Percentiles rank a stretch among this genome's conserved stretches.
Conservation (phyloP, 306 rosid genomes). For the Quercus bicolor region DNA sequence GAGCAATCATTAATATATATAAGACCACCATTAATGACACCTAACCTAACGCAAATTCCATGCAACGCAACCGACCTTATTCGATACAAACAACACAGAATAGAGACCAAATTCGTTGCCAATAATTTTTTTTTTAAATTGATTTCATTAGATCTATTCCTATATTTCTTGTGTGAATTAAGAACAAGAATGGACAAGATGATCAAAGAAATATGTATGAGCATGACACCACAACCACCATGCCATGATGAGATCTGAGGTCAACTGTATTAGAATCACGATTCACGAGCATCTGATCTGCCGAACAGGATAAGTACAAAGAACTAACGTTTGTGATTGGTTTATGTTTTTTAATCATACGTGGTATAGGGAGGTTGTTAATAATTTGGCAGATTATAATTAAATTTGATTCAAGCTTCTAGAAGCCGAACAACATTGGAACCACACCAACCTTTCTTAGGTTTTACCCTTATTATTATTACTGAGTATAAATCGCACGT, state of each 20-base stretch:
- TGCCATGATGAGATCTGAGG: not conserved
- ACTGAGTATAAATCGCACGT: not conserved
- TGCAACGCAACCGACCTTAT: not conserved
- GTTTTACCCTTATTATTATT: not conserved
- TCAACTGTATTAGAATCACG: not conserved
- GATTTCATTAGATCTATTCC: not conserved
- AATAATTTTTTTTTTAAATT: not conserved
- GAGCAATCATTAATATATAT: no score
- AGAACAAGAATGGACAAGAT: slow-evolving; percentile 10
- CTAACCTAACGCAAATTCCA: not conserved
- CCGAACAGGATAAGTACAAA: not conserved
- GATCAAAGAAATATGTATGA: not conserved
- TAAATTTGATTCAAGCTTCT: slow-evolving; percentile 24
- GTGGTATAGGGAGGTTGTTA: not conserved
- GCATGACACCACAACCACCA: slow-evolving; percentile 26
- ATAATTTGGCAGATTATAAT: not conserved
- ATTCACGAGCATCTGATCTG: not conserved
- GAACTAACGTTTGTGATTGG: slow-evolving; percentile 9
- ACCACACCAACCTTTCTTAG: slow-evolving; percentile 15
- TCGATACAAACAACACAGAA: not conserved
- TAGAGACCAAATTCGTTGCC: slow-evolving; percentile 24
- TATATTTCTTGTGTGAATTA: not conserved
- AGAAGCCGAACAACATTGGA: slow-evolving; percentile 29
- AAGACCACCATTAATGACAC: not conserved
- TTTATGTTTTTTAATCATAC: not conserved